Conservation (phyloP, 768 basidiomycete genomes). For the Brasilioporus rufonigricans region DNA sequence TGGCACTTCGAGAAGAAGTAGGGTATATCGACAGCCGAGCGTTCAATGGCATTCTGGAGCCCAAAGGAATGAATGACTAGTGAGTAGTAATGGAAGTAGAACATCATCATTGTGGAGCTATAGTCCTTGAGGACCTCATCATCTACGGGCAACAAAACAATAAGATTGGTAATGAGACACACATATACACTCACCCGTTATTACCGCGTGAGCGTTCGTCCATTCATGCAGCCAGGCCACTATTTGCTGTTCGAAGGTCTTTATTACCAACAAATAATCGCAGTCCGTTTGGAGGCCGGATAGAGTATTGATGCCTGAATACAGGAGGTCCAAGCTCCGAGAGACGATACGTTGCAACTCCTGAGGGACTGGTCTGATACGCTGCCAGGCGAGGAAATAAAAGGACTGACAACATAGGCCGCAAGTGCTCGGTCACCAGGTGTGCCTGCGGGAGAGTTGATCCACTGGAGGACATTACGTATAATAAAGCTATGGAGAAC, state of each 20-base stretch:
- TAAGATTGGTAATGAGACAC: not conserved
- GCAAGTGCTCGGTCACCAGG: slow-evolving; percentile 68
- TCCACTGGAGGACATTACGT: slow-evolving; percentile 78
- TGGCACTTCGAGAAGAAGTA: slow-evolving; percentile 85
- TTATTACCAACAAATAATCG: slow-evolving; percentile 83
- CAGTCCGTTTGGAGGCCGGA: slow-evolving; percentile 83
- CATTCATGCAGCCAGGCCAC: slow-evolving; percentile 59
- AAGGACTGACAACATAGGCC: slow-evolving; percentile 64
- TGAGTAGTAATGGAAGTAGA: slow-evolving; percentile 83
- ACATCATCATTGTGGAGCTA: slow-evolving; percentile 42
- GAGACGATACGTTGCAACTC: slow-evolving; percentile 89
- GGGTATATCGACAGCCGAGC: slow-evolving; percentile 64
- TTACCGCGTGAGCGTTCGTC: slow-evolving; percentile 22
- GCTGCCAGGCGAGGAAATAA: not conserved
- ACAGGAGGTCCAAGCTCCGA: slow-evolving; percentile 85
- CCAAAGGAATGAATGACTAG: slow-evolving; percentile 96
- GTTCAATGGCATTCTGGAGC: slow-evolving; percentile 92
- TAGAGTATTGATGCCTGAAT: slow-evolving; percentile 73
- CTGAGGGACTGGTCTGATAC: slow-evolving; percentile 32
- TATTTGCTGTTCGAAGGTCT: slow-evolving; percentile 80
- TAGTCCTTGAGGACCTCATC: slow-evolving; percentile 30
- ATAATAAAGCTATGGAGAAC: slow-evolving; percentile 68
- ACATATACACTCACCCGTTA: slow-evolving; percentile 15
- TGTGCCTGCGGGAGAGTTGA: slow-evolving; percentile 57
- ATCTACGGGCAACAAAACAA: slow-evolving; percentile 13